Evolutionary conservation across 805 yeast species (phyloP).

Genomic region (Nakazawaea wyomingensis): DNA sequence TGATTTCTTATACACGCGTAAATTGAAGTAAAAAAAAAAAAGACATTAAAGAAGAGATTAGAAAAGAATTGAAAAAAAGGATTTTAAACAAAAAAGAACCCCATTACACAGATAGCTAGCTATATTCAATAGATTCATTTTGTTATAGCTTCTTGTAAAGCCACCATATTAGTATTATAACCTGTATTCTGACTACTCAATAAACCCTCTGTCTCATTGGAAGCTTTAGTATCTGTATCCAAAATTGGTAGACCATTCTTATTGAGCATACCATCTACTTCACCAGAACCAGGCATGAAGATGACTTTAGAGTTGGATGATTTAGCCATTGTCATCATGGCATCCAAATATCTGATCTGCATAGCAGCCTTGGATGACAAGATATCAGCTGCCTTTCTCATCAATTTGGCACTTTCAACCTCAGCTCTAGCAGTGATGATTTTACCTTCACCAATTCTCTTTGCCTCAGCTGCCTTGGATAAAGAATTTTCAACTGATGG

Average conservation of each 20-base stretch:
- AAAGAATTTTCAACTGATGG: slow-evolving; percentile 51
- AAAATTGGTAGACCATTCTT: not conserved
- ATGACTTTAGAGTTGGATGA: slow-evolving; percentile 61
- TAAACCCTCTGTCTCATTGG: not conserved
- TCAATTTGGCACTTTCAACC: slow-evolving; percentile 68
- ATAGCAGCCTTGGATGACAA: slow-evolving; percentile 70
- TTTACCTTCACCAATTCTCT: slow-evolving; percentile 71
- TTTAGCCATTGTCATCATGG: slow-evolving; percentile 71
- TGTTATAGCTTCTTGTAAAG: slow-evolving; percentile 7
- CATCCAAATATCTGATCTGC: slow-evolving; percentile 75
- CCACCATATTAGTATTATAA: slow-evolving; percentile 5
- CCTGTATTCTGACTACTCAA: slow-evolving; percentile 1
- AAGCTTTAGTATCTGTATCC: not conserved
- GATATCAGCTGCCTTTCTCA: slow-evolving; percentile 76
- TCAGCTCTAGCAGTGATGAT: slow-evolving; percentile 72
- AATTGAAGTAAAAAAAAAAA: too few relatives aligned
- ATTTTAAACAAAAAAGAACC: not conserved
- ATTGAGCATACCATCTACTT: slow-evolving; percentile 25
- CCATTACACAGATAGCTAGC: too few relatives aligned
- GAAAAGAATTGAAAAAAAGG: not conserved
- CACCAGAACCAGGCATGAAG: slow-evolving; percentile 57
- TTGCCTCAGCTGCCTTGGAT: slow-evolving; percentile 72
- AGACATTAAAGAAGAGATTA: not conserved
- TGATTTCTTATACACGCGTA: too few relatives aligned
- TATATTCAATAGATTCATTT: not conserved